phyloP scores from a whole-genome alignment of 2,329 filamentous ascomycete species.

The Exophiala mesophila region DNA sequence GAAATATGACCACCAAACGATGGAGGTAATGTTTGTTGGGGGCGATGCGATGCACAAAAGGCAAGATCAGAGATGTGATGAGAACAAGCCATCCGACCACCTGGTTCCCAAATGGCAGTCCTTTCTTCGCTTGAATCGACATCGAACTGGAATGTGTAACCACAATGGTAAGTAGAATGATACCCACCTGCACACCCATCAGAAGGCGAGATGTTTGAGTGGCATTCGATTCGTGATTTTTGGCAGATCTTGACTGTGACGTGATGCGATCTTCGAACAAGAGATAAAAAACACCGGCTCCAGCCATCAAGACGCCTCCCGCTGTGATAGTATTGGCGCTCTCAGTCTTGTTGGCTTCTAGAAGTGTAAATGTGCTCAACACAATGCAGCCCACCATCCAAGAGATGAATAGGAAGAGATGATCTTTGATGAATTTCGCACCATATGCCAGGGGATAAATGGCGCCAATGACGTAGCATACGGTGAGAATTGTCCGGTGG shows the following conservation, averaged over 20 bases:
- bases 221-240: conserved; percentile 10
- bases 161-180: conserved; percentile 73
- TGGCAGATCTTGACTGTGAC: conserved; percentile 35
- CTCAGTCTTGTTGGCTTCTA: conserved; percentile 83
- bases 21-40: conserved; percentile 87
- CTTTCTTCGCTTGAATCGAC: conserved; percentile 77
- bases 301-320: conserved; percentile 73
- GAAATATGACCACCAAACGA: conserved; percentile 79
- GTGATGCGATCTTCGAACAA: conserved; percentile 66
- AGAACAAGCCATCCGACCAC: conserved; percentile 77
- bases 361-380: conserved; percentile 87
- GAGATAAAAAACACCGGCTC: conserved; percentile 72
- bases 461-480: conserved; percentile 68
- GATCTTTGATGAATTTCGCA: conserved; percentile 61
- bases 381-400: conserved; percentile 73
- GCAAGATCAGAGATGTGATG: conserved; percentile 72
- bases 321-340: conserved; percentile 67
- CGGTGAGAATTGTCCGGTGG: conserved; percentile 77
- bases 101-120: conserved; percentile 82
- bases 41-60: conserved; percentile 72
- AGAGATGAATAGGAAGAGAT: conserved; percentile 58
- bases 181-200: conserved; percentile 54
- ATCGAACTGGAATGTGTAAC: conserved; percentile 82
- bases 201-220: conserved; percentile 37
- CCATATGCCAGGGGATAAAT: conserved; percentile 78